A percentile compares a stretch with the other conserved stretches of the same genome.
Conservation (phyloP, 345 rosid genomes). For the Gossypium mustelinum region DNA sequence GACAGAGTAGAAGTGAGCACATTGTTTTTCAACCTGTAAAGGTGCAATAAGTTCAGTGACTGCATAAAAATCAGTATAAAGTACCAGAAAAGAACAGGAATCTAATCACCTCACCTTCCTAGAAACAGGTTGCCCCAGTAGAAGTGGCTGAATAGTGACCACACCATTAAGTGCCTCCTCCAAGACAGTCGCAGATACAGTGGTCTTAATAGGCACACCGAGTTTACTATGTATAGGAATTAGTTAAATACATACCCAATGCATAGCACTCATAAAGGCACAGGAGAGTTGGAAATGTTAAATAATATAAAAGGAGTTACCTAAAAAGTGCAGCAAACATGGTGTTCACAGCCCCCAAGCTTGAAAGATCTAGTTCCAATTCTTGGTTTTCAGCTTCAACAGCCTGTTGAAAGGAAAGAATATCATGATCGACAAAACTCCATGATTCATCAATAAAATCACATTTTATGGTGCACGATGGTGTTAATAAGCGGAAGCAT, state of each 20-base stretch:
- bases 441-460: constrained; percentile 7
- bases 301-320: constrained; percentile 29
- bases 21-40: constrained; percentile 94
- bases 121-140: constrained; percentile 56
- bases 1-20: constrained; percentile 96
- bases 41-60: constrained; percentile 24
- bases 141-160: constrained; percentile 60
- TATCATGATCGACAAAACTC: constrained; percentile 14
- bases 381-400: constrained; percentile 75
- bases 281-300: background rate
- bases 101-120: constrained; percentile 52
- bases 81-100: constrained; percentile 18
- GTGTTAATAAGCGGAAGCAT: background rate
- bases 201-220: constrained; percentile 97
- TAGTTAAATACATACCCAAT: constrained; percentile 7
- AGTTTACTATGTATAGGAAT: constrained; percentile 58
- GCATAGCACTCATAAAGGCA: background rate
- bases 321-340: constrained; percentile 95
- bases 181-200: constrained; percentile 87
- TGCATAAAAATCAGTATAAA: constrained; percentile 12
- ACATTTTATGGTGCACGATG: background rate
- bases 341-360: constrained; percentile 92
- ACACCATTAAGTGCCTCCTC: constrained; percentile 94
- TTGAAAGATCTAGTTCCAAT: constrained; percentile 91
- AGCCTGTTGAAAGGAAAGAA: constrained; percentile 44